phyloP scores from a whole-genome alignment of 2,329 filamentous ascomycete genomes.

The Cryphonectria nitschkei region DNA sequence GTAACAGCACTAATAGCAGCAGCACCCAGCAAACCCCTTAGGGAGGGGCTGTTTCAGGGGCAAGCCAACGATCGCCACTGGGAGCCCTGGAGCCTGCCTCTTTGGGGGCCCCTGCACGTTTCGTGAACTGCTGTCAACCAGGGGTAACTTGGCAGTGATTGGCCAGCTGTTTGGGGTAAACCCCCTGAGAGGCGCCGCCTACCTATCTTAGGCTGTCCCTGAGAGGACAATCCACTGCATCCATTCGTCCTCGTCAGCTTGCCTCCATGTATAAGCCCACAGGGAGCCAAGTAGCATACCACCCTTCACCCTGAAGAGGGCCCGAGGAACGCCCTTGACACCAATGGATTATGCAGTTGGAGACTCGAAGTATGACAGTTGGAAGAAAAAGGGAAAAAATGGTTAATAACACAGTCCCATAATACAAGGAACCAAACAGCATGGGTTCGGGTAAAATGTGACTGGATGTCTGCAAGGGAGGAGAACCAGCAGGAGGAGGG shows the following conservation, averaged over 20 bases:
- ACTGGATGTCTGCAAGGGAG: neutral
- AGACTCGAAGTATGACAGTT: neutral
- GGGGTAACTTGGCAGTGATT: neutral
- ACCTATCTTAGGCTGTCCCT: neutral
- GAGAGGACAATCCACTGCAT: neutral
- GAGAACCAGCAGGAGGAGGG: neutral
- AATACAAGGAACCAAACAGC: neutral
- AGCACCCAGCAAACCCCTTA: neutral
- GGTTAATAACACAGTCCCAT: neutral
- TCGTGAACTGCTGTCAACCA: slow-evolving; percentile 6
- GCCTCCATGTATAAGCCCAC: neutral
- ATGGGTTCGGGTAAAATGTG: neutral
- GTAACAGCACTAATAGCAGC: too few species aligned
- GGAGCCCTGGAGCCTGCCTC: slow-evolving; percentile 2
- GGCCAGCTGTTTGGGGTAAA: neutral
- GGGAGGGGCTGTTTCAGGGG: neutral
- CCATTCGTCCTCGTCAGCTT: neutral
- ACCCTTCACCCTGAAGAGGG: neutral
- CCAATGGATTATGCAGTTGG: slow-evolving; percentile 15
- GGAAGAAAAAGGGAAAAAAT: neutral
- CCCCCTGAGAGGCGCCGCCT: slow-evolving; percentile 3
- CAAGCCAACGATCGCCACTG: slow-evolving; percentile 4
- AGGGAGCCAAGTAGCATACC: neutral
- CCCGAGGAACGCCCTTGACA: slow-evolving; percentile 1
- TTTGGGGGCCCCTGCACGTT: slow-evolving; percentile 7